Evolutionary conservation across 371 early-diverging fungal genomes (phyloP), one percentile per base, ranked within the genome.

Genomic region (Apophysomyces elegans): DNA sequence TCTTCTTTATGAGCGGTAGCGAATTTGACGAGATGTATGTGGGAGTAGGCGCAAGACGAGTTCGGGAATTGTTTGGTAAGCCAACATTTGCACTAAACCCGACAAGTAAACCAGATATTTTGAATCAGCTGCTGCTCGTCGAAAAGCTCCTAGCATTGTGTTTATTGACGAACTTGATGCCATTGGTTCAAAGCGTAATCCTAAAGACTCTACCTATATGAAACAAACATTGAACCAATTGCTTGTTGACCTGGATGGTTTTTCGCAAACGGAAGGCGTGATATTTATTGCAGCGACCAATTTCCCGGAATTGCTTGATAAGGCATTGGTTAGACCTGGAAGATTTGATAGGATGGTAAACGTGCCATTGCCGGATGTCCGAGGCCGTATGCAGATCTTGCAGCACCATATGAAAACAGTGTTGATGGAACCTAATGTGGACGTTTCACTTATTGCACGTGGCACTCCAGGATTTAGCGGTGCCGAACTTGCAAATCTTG

Each of bases 101-200:
- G 37, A 26, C 26, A 56, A 35, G 32, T n/a, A 58, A 16, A 47
- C 32, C 38, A 59, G 26, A 37, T 32, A 21, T 54, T 14, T 38
- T 64, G n/a, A 21, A 60, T 14, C 36, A 90, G 92, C 98, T 37
- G 94, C 95, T 32, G 99, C 99, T 4, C 93, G 96, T 68, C 86
- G 92, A 39, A 90, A 93, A 58, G 92, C 97, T 14, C 99, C 99
- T 5, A 95, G 97, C 74, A 99, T 99, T 66, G 94, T 99, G 13
- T 99, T 99, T 79, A 99, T 99, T 73, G 99, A 99, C 78, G 99
- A 96, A 83, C 86, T 98, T 62, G 99, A 98, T 80, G 98, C 99
- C 1, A 98, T 99, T 68, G 99, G 99, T 18, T 92, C 96, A 58
- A 98, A 96, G 74, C 90, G 99, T 58, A 95, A 90, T 69, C 90